A percentile compares a stretch with the other conserved stretches of the same genome.
Evolutionary conservation across 2,329 filamentous ascomycete species (phyloP).

Genomic region (Alternaria longipes): DNA sequence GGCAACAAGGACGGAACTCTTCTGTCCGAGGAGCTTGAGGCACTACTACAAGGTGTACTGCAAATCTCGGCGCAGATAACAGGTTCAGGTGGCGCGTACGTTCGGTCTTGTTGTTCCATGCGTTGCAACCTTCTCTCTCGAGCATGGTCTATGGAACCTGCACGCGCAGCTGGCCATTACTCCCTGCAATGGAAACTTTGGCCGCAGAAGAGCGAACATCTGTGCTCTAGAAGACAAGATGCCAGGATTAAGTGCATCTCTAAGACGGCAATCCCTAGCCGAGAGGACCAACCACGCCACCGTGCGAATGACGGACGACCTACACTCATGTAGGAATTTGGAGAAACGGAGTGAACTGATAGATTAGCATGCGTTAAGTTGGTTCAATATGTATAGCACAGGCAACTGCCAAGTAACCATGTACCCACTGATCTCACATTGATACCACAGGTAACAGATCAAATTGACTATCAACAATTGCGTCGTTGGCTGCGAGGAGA

Average conservation of each 20-base stretch:
- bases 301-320: not conserved
- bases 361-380: not conserved
- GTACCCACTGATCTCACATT: not conserved
- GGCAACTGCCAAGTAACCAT: not conserved
- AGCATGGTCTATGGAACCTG: not conserved
- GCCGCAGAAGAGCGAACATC: fast-evolving
- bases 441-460: not conserved
- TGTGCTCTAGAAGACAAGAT: not conserved
- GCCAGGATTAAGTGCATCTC: not conserved
- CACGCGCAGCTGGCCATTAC: fast-evolving
- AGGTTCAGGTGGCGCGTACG: not conserved
- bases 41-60: too few species aligned
- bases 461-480: not conserved
- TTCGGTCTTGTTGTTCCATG: not conserved
- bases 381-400: not conserved
- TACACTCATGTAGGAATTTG: not conserved
- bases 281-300: not conserved
- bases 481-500: not conserved
- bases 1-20: fast-evolving
- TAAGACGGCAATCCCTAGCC: not conserved
- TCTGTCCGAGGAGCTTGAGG: too few species aligned
- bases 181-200: not conserved
- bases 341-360: not conserved
- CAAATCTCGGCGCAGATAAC: not conserved
- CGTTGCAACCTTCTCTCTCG: not conserved